phyloP scores from a whole-genome alignment of 768 basidiomycete species.

The Boletus coccyginus region DNA sequence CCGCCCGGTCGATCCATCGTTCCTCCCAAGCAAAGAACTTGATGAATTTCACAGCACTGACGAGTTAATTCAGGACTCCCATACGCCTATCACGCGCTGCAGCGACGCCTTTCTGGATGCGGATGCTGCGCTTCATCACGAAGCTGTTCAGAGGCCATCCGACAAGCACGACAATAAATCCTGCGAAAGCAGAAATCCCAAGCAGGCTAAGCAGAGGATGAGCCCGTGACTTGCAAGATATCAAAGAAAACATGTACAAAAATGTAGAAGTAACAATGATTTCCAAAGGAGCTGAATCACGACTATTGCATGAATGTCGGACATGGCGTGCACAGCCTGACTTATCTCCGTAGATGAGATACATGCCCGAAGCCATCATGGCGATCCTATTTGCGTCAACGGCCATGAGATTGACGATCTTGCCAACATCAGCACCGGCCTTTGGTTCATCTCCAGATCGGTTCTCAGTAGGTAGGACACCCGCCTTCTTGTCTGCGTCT shows the following conservation, averaged over 20 bases:
- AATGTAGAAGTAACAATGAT: slow-evolving; percentile 69
- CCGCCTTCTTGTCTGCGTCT: slow-evolving; percentile 21
- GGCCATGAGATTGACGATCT: slow-evolving; percentile 89
- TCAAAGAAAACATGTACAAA: slow-evolving; percentile 48
- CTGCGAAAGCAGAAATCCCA: slow-evolving; percentile 46
- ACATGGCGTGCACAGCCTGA: neutral
- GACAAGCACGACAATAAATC: slow-evolving; percentile 39
- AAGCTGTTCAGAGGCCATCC: slow-evolving; percentile 41
- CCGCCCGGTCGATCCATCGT: too few relatives aligned
- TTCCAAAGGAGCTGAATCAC: slow-evolving; percentile 62
- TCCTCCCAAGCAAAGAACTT: slow-evolving; percentile 45
- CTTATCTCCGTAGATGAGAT: slow-evolving; percentile 67
- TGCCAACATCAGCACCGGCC: slow-evolving; percentile 82
- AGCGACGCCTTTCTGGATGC: slow-evolving; percentile 33
- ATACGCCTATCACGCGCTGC: slow-evolving; percentile 43
- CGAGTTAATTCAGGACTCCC: slow-evolving; percentile 43
- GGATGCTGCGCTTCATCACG: slow-evolving; percentile 37
- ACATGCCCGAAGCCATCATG: slow-evolving; percentile 51
- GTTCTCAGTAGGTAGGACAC: slow-evolving; percentile 22
- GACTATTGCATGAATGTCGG: neutral
- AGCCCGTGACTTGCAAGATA: slow-evolving; percentile 19
- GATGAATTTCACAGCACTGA: slow-evolving; percentile 40
- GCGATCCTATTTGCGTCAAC: slow-evolving; percentile 67
- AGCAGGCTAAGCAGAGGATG: slow-evolving; percentile 54
- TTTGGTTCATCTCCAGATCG: slow-evolving; percentile 47